Conservation (phyloP, 768 basidiomycete species). For the Hypholoma fasciculare region DNA sequence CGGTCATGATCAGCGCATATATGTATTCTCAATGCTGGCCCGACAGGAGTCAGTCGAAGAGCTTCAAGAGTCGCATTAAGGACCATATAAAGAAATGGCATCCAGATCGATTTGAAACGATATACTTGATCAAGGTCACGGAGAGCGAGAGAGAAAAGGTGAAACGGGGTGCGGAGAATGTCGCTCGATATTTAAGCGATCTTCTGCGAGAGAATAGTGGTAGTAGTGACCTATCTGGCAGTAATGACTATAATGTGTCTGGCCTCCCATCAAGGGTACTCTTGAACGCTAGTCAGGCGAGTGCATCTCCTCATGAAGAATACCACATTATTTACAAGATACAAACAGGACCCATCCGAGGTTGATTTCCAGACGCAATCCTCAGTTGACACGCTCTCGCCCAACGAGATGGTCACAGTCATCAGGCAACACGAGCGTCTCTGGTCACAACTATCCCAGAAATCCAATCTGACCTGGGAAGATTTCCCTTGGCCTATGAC, state of each 20-base stretch:
- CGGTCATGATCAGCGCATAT: conserved; percentile 56
- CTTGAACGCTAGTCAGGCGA: no score
- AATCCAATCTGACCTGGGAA: conserved; percentile 55
- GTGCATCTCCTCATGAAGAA: no score
- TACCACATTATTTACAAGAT: no score
- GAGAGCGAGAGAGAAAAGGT: conserved; percentile 67
- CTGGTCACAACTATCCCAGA: conserved; percentile 50
- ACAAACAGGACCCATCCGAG: no score
- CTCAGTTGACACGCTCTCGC: no score
- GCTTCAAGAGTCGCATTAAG: conserved; percentile 69
- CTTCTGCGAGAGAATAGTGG: conserved; percentile 45
- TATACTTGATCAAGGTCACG: conserved; percentile 60
- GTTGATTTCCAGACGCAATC: no score
- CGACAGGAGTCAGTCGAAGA: conserved; percentile 48
- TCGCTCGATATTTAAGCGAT: conserved; percentile 72
- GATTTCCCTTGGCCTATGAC: conserved; percentile 78
- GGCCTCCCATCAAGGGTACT: no score
- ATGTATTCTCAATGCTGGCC: conserved; percentile 59
- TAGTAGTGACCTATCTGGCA: conserved; percentile 15
- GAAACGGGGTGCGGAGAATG: conserved; percentile 69
- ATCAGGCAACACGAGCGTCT: no score
- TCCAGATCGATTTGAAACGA: conserved; percentile 80
- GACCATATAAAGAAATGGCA: conserved; percentile 79
- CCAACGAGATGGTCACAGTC: no score
- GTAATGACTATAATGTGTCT: no score